Evolutionary conservation across 768 basidiomycete genomes (phyloP).

Genomic region (Suillus fuscotomentosus): DNA sequence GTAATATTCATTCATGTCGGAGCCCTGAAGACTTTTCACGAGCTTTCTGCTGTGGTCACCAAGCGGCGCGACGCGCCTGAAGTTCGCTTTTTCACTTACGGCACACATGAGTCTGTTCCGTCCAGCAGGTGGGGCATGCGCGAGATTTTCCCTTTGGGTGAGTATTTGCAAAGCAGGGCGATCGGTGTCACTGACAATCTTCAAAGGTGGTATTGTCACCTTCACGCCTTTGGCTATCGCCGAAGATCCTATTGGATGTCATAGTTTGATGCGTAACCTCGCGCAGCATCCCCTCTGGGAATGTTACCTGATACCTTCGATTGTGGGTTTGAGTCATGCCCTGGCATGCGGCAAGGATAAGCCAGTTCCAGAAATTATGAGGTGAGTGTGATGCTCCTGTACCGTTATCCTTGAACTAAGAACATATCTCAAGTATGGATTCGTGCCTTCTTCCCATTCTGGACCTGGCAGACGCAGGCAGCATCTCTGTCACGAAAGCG

Average conservation of each 20-base stretch:
- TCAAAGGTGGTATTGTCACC: slow-evolving; percentile 68
- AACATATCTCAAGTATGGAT: background rate
- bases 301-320: slow-evolving; percentile 64
- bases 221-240: slow-evolving; percentile 63
- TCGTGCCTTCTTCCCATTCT: slow-evolving; percentile 21
- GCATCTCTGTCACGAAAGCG: slow-evolving; percentile 50
- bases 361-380: slow-evolving; percentile 12
- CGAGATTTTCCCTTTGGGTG: slow-evolving; percentile 70
- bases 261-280: slow-evolving; percentile 48
- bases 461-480: slow-evolving; percentile 47
- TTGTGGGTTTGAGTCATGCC: slow-evolving; percentile 45
- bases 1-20: slow-evolving; percentile 69
- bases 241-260: slow-evolving; percentile 48
- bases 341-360: slow-evolving; percentile 9
- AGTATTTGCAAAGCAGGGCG: slow-evolving; percentile 13
- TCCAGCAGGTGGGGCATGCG: slow-evolving; percentile 57
- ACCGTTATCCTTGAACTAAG: slow-evolving; percentile 3
- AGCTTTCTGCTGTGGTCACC: slow-evolving; percentile 47
- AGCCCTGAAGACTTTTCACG: slow-evolving; percentile 47
- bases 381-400: background rate
- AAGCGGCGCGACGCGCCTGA: slow-evolving; percentile 44
- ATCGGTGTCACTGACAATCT: slow-evolving; percentile 2
- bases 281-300: slow-evolving; percentile 65
- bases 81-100: slow-evolving; percentile 66
- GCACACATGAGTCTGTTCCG: slow-evolving; percentile 54